These are phyloP conservation scores for Melocanna baccifera DNA, from an alignment of 176 grass and related monocot species.

Conservation along the genomic window DNA sequence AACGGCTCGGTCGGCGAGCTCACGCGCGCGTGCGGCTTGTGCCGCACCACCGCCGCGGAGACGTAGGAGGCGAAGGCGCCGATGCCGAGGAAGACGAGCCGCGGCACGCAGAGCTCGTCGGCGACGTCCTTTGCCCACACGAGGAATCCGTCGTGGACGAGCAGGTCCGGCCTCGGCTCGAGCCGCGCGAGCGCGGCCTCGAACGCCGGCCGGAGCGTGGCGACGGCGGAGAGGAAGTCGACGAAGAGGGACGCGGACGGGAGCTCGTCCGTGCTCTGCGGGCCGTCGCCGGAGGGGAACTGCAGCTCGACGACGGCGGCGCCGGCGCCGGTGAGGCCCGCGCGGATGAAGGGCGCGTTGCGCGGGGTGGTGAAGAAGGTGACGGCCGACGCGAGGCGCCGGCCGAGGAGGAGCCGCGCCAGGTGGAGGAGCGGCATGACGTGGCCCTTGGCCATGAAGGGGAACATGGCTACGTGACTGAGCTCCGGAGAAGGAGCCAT, in stretches of 20 bases:
- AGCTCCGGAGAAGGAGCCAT: neutral
- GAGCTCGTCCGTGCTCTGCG: constrained; percentile 38
- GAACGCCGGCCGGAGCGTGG: constrained; percentile 25
- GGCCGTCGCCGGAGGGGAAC: constrained; percentile 18
- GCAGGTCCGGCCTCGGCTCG: constrained; percentile 33
- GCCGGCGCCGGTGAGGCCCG: neutral
- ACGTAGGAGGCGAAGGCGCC: constrained; percentile 25
- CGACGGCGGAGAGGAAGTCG: neutral
- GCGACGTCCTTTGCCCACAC: constrained; percentile 40
- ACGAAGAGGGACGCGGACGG: constrained; percentile 2
- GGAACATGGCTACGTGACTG: constrained; percentile 38
- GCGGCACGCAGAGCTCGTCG: constrained; percentile 33
- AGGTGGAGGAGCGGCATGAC: constrained; percentile 42
- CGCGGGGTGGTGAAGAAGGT: constrained; percentile 51
- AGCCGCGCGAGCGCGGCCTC: neutral
- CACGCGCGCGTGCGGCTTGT: constrained; percentile 31
- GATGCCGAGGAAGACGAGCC: constrained; percentile 29
- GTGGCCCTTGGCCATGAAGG: constrained; percentile 44
- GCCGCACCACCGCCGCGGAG: fast-evolving
- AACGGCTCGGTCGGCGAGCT: constrained; percentile 43
- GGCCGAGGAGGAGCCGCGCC: constrained; percentile 2
- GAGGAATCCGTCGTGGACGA: constrained; percentile 51
- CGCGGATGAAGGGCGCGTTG: constrained; percentile 47
- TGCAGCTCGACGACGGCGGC: constrained; percentile 28
- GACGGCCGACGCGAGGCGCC: constrained; percentile 33